phyloP scores from a whole-genome alignment of 2,329 filamentous ascomycete genomes.

The Fusarium subtropicale region DNA sequence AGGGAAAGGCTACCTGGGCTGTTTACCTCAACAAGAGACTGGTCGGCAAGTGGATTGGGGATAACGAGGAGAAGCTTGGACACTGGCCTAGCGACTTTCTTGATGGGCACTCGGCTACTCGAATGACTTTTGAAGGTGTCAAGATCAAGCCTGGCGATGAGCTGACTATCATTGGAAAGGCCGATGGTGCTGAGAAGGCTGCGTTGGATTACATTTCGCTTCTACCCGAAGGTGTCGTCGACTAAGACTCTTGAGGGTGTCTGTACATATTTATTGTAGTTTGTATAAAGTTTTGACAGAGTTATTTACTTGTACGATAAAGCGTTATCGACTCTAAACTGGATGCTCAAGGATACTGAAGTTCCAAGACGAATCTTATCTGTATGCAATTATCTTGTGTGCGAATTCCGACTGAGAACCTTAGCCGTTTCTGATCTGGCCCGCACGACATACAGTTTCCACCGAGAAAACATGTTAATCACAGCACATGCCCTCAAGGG shows the following conservation, averaged over 20 bases:
- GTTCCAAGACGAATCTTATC: background rate
- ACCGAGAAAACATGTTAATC: background rate
- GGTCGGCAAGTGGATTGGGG: constrained; percentile 69
- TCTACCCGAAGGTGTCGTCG: constrained; percentile 58
- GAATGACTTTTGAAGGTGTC: constrained; percentile 68
- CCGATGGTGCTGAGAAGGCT: constrained; percentile 71
- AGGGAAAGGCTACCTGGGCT: constrained; percentile 67
- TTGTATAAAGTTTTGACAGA: fast-evolving
- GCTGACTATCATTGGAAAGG: constrained; percentile 66
- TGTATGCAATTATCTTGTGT: background rate
- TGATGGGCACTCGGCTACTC: constrained; percentile 73
- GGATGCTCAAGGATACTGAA: fast-evolving
- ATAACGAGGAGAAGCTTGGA: constrained; percentile 69
- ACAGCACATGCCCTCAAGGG: background rate
- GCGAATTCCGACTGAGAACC: background rate
- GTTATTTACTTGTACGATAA: background rate
- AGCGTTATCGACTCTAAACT: too few relatives aligned
- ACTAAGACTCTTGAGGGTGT: background rate
- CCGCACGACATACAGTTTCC: background rate
- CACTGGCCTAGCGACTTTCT: constrained; percentile 68
- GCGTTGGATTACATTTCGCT: constrained; percentile 75
- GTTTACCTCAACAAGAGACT: constrained; percentile 64
- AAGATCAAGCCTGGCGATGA: constrained; percentile 62
- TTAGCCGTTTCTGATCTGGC: background rate
- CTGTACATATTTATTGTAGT: background rate